phyloP scores from a whole-genome alignment of 805 yeast genomes.

The Blastobotrys attinorum region DNA sequence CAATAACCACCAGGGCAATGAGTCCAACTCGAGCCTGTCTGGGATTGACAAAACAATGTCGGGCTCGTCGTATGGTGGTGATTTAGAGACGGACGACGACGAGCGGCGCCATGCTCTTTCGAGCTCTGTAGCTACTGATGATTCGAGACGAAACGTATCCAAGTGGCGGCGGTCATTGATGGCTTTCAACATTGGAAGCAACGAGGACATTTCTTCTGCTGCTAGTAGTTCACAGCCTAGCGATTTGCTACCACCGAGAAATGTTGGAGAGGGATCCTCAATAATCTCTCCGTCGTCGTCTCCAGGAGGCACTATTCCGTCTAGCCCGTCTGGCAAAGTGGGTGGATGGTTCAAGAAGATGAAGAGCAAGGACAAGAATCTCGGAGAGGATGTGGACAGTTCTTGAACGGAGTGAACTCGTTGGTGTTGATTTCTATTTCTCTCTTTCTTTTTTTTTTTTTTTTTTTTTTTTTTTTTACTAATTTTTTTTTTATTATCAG shows the following conservation, averaged over 20 bases:
- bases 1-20: constrained; percentile 10
- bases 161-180: constrained; percentile 19
- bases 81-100: constrained; percentile 6
- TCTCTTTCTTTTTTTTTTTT: neutral
- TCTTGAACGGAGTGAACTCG: neutral
- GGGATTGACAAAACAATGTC: constrained; percentile 10
- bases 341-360: constrained; percentile 10
- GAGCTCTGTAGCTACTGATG: no score
- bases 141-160: constrained; percentile 11
- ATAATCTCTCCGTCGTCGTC: neutral
- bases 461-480: neutral
- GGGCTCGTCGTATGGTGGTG: constrained; percentile 12
- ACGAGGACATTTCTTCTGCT: constrained; percentile 1
- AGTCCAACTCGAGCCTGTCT: constrained; percentile 15
- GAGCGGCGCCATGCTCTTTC: no score
- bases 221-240: neutral
- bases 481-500: no score
- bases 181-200: constrained; percentile 10
- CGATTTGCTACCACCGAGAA: constrained; percentile 10
- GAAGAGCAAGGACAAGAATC: constrained; percentile 5
- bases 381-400: no score
- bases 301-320: neutral
- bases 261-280: neutral
- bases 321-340: constrained; percentile 2
- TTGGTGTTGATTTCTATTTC: neutral